These are phyloP conservation scores for Ilyonectria robusta DNA, from an alignment of 2,329 filamentous ascomycete genomes.

Conservation along the genomic window DNA sequence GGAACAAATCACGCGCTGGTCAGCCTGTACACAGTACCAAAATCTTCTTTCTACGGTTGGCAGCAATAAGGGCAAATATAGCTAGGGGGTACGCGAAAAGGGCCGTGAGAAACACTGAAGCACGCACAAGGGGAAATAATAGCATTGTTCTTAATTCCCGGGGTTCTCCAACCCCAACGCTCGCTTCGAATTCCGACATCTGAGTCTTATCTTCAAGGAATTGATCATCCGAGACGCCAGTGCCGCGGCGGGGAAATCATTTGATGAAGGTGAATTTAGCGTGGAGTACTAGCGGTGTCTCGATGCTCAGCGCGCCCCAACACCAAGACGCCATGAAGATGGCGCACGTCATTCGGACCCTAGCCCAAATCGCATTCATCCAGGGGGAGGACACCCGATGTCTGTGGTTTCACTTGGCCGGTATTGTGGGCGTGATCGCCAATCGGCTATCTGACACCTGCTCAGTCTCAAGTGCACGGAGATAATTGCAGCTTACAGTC, in stretches of 20 bases:
- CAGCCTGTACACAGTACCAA: not conserved
- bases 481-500: constrained; percentile 30
- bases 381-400: constrained; percentile 10
- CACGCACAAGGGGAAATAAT: not conserved
- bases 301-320: constrained; percentile 32
- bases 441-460: constrained; percentile 46
- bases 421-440: constrained; percentile 40
- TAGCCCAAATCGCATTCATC: constrained; percentile 19
- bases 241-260: constrained; percentile 4
- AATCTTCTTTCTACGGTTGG: not conserved
- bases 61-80: not conserved
- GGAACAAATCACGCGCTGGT: constrained; percentile 4
- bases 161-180: not conserved
- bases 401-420: constrained; percentile 27
- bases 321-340: constrained; percentile 18
- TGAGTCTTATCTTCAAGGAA: constrained; percentile 4
- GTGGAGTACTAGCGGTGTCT: constrained; percentile 20
- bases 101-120: constrained; percentile 4
- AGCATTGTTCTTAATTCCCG: constrained; percentile 1
- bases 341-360: constrained; percentile 37
- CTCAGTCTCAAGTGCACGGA: constrained; percentile 30
- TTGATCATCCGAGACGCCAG: constrained; percentile 4
- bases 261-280: constrained; percentile 25
- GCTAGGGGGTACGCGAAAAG: not conserved
- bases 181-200: not conserved